phyloP scores from a whole-genome alignment of 2,329 filamentous ascomycete species.

The Coleophoma crateriformis region DNA sequence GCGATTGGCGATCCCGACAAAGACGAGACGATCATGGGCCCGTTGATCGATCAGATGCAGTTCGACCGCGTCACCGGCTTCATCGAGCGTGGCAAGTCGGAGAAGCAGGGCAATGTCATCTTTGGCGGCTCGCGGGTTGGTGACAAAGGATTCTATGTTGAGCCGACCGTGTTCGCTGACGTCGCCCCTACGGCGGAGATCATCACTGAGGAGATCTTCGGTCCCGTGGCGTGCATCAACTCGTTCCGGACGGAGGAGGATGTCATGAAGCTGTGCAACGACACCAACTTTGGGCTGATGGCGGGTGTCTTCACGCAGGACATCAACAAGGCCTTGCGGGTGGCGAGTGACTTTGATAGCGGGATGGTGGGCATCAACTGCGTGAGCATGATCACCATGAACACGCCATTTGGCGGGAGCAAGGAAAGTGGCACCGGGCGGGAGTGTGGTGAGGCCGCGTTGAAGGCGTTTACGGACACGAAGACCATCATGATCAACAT shows the following conservation, averaged over 20 bases:
- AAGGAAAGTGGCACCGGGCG: constrained; percentile 24
- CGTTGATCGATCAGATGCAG: constrained; percentile 37
- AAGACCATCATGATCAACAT: constrained; percentile 18
- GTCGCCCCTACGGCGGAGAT: constrained; percentile 32
- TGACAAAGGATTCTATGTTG: constrained; percentile 12
- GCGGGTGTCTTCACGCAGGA: constrained; percentile 46
- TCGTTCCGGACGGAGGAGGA: constrained; percentile 53
- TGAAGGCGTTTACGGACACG: constrained; percentile 12
- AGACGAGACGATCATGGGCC: constrained; percentile 51
- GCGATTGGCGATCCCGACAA: constrained; percentile 57
- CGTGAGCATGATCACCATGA: constrained; percentile 7
- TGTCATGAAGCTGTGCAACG: constrained; percentile 46
- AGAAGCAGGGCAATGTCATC: constrained; percentile 17
- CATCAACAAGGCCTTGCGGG: constrained; percentile 29
- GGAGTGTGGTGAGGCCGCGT: constrained; percentile 26
- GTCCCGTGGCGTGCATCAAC: constrained; percentile 54
- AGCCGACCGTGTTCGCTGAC: constrained; percentile 21
- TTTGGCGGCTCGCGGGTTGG: constrained; percentile 7
- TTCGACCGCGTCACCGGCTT: constrained; percentile 15
- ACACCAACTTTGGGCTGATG: constrained; percentile 50
- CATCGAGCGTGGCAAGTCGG: constrained; percentile 11
- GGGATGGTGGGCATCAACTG: constrained; percentile 51
- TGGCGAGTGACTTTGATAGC: constrained; percentile 42
- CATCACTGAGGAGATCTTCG: constrained; percentile 39
- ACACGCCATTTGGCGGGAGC: constrained; percentile 16